Conservation (phyloP, 805 yeast species). For the Hanseniaspora pseudoguilliermondii region DNA sequence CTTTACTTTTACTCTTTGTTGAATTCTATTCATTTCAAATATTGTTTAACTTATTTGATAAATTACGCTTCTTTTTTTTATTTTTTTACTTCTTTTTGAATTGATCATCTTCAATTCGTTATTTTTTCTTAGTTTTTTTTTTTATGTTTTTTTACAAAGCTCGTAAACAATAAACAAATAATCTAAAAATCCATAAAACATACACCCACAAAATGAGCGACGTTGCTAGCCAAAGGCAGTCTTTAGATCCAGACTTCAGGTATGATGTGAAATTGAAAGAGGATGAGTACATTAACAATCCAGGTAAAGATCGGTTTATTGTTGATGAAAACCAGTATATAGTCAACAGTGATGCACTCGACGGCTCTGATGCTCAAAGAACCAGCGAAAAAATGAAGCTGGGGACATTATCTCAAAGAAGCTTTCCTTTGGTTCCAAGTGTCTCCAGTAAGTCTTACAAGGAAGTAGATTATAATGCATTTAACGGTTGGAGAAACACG, state of each 20-base stretch:
- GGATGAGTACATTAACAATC: conserved; percentile 3
- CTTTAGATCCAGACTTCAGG: conserved; percentile 2
- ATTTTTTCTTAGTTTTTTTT: too few relatives aligned
- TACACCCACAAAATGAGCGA: neutral
- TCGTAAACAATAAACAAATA: too few relatives aligned
- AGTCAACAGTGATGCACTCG: neutral
- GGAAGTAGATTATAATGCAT: conserved; percentile 8
- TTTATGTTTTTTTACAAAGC: too few relatives aligned
- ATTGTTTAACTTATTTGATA: too few relatives aligned
- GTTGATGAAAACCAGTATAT: neutral
- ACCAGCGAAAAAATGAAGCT: conserved; percentile 5
- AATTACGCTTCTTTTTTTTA: too few relatives aligned
- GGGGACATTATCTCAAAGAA: conserved; percentile 4
- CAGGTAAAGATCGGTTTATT: conserved; percentile 6
- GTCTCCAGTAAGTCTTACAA: conserved; percentile 5
- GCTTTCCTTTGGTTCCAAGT: conserved; percentile 10
- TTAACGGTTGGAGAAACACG: conserved; percentile 3
- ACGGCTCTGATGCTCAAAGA: neutral
- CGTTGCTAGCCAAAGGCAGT: conserved; percentile 1
- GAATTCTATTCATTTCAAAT: too few relatives aligned
- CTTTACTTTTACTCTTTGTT: neutral
- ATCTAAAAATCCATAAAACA: neutral
- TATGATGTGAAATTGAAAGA: conserved; percentile 4
- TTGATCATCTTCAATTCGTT: too few relatives aligned
- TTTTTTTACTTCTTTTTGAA: too few relatives aligned